Evolutionary conservation across 1,284 basidiomycete genomes (phyloP), one percentile per base, ranked within the genome.

Genomic region (Trichosporon sp.): DNA sequence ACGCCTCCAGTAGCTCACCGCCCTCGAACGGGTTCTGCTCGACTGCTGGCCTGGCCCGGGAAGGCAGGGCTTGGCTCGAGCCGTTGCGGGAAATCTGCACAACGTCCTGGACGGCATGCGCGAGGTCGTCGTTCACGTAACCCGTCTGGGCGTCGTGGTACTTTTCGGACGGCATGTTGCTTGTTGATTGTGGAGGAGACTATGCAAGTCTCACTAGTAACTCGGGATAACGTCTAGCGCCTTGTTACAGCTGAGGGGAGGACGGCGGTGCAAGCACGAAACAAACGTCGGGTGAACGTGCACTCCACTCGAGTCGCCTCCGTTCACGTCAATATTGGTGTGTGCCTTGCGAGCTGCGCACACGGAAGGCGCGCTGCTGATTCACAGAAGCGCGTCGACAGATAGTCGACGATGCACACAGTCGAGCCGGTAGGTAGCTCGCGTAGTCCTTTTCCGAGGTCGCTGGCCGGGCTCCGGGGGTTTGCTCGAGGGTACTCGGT

Each of bases 71-170:
- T 35, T 74, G 71, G 43, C 69, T 70, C n/a, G 73, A 73, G 59
- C 73, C 71, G 65, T 75, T 72, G 48, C 70, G 70, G n/a, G 71
- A 72, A 65, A 83, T 81, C 35, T 78, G 78, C 16, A 83, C 81
- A 7, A 80, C 80, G 71, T 83, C 79, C 40, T 79, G 68, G 11
- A 83, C 76, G 19, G 81, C 81, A 51, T 73, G 74, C 11, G 78
- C 81, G 31, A 83, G 75, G 65, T 80, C 78, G 10, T 70, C 35
- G 67, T 74, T 74, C 38, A 71, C 70, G 64, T 68, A 68, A n/a
- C 59, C 59, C 59, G 59, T n/a, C 31, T 35, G 59, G 59, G 59
- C 59, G 32, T 63, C 59, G 31, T 35, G 32, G 59, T 37, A 63
- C 32, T 63, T 63, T 35, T 35, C 32, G 21, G 59, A 35, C 4